phyloP scores from a whole-genome alignment of 805 yeast genomes.

The Myxozyma vanderwaltii region DNA sequence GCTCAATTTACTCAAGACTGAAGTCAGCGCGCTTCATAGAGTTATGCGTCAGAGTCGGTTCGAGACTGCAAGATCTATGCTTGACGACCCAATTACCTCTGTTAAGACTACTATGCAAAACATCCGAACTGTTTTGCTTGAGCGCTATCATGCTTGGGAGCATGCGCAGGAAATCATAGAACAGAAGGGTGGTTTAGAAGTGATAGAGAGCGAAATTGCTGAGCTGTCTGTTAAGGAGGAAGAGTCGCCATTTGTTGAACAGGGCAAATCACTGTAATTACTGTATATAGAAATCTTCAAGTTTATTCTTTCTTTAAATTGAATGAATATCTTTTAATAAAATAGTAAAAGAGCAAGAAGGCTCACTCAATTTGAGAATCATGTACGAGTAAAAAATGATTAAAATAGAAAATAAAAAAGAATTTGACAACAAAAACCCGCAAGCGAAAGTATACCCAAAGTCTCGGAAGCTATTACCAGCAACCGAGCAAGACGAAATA shows the following conservation, averaged over 20 bases:
- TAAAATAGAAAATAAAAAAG: no score
- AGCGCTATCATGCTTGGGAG: conserved; percentile 72
- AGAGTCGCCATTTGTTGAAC: not conserved
- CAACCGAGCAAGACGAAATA: no score
- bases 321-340: not conserved
- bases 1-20: conserved; percentile 76
- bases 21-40: conserved; percentile 59
- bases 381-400: not conserved
- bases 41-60: conserved; percentile 33
- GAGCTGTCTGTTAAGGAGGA: not conserved
- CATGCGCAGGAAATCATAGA: conserved; percentile 46
- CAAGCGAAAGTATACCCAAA: not conserved
- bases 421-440: no score
- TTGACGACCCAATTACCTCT: conserved; percentile 35
- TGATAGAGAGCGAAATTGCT: not conserved
- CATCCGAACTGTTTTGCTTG: conserved; percentile 83
- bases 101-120: conserved; percentile 53
- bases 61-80: conserved; percentile 45
- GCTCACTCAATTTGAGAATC: not conserved
- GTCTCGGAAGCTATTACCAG: no score
- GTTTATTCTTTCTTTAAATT: not conserved
- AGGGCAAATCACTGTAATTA: not conserved
- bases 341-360: not conserved
- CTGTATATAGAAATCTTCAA: not conserved
- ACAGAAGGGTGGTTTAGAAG: conserved; percentile 1